Evolutionary conservation across 2,329 filamentous ascomycete species (phyloP).

Genomic region (Clarireedia hainanense): DNA sequence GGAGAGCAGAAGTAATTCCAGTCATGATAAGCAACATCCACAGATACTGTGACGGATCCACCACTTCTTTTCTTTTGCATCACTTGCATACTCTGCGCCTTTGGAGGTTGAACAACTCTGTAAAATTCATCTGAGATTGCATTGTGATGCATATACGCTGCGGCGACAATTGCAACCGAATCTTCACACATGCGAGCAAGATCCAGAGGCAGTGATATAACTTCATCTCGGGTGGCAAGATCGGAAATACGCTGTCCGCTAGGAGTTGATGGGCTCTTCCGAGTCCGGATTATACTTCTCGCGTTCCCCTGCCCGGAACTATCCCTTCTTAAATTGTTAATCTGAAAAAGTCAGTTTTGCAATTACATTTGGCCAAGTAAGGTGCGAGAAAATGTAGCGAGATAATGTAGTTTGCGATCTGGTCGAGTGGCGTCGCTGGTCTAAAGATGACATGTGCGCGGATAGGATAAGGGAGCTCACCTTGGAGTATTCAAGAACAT

Average conservation of each 20-base stretch:
- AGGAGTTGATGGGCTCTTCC: neutral
- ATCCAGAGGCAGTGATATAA: conserved; percentile 5
- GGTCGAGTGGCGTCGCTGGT: neutral
- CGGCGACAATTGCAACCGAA: conserved; percentile 7
- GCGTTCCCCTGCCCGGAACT: neutral
- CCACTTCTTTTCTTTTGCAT: neutral
- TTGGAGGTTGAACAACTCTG: conserved; percentile 3
- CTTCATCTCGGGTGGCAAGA: neutral
- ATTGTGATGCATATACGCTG: conserved; percentile 4
- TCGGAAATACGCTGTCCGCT: neutral
- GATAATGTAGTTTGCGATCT: too few relatives aligned
- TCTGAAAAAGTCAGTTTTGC: neutral
- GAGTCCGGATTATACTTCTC: neutral
- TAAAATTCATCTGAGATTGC: neutral
- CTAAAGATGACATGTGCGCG: neutral
- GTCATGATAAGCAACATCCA: conserved; percentile 10
- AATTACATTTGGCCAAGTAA: neutral
- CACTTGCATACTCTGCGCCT: neutral
- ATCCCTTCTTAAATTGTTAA: conserved; percentile 1
- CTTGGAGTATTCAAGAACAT: conserved; percentile 36
- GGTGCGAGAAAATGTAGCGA: neutral
- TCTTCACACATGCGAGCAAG: conserved; percentile 11
- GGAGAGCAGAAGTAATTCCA: conserved; percentile 38
- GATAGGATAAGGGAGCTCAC: conserved; percentile 27
- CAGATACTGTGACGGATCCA: neutral